phyloP scores from a whole-genome alignment of 2,329 filamentous ascomycete species.

The Diaporthe australafricana region DNA sequence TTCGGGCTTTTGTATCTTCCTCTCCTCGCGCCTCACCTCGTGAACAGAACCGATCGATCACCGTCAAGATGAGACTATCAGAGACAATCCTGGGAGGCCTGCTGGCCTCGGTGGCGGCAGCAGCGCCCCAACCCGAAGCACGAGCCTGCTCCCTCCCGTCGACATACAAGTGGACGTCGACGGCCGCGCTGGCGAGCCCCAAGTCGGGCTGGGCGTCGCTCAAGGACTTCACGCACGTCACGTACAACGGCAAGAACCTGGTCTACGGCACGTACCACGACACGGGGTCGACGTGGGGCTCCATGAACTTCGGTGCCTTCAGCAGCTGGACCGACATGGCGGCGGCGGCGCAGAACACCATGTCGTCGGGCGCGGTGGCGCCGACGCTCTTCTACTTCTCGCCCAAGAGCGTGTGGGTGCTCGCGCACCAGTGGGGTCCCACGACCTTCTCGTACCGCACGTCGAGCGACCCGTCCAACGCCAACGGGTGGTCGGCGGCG shows the following conservation, averaged over 20 bases:
- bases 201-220: slow-evolving; percentile 66
- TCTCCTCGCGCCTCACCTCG: neutral
- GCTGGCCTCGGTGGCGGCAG: slow-evolving; percentile 2
- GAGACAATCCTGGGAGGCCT: neutral
- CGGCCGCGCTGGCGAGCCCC: slow-evolving; percentile 61
- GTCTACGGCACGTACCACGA: slow-evolving; percentile 68
- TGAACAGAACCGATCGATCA: neutral
- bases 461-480: slow-evolving; percentile 66
- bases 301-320: slow-evolving; percentile 69
- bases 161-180: slow-evolving; percentile 66
- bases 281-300: slow-evolving; percentile 60
- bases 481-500: slow-evolving; percentile 66
- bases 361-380: slow-evolving; percentile 61
- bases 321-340: slow-evolving; percentile 64
- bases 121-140: neutral
- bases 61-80: neutral
- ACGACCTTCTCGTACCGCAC: slow-evolving; percentile 71
- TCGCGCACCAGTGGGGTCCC: slow-evolving; percentile 74
- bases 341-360: slow-evolving; percentile 63
- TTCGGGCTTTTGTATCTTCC: neutral
- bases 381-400: slow-evolving; percentile 73
- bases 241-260: slow-evolving; percentile 68
- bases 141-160: slow-evolving; percentile 62
- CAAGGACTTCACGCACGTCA: slow-evolving; percentile 71
- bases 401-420: slow-evolving; percentile 72